Conservation (phyloP, 257 asterid genomes). For the Leptodermis oblonga region DNA sequence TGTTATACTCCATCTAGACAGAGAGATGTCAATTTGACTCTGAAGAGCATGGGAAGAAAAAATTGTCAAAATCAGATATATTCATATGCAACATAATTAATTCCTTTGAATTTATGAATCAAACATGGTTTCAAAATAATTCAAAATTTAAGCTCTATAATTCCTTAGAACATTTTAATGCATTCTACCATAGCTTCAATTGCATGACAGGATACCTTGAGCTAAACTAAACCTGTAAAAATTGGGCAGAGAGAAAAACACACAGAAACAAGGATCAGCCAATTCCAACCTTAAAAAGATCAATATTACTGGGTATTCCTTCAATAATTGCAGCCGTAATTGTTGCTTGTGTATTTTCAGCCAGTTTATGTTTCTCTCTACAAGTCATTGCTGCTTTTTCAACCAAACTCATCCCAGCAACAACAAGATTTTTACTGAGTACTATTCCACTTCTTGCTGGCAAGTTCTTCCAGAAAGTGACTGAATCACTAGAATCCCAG, state of each 20-base stretch:
- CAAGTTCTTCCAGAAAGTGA: conserved; percentile 71
- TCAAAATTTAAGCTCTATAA: neutral
- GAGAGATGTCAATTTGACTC: conserved; percentile 20
- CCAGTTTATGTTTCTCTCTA: conserved; percentile 61
- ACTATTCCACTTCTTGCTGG: conserved; percentile 52
- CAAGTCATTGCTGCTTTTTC: conserved; percentile 74
- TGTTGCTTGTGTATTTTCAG: conserved; percentile 93
- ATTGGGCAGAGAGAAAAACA: neutral
- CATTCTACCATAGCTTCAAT: neutral
- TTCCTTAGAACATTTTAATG: neutral
- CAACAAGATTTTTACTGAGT: conserved; percentile 72
- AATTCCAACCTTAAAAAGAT: conserved; percentile 78
- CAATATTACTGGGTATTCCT: conserved; percentile 96
- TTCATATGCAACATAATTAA: neutral
- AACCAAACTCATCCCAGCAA: conserved; percentile 60
- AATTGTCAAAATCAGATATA: conserved; percentile 3
- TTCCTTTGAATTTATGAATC: neutral
- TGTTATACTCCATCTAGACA: neutral
- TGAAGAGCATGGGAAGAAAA: neutral
- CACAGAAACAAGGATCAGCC: conserved; percentile 1
- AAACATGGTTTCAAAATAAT: neutral
- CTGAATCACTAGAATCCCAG: conserved; percentile 69
- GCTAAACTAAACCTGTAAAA: neutral
- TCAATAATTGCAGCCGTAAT: conserved; percentile 93
- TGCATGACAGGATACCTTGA: neutral